Conservation (phyloP, 306 rosid species). For the peach (Prunus persica) region Prunus_persica_NCBIv2 NC_034015.1:21919501-21920000, state of each 20-base stretch:
- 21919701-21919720: not conserved
- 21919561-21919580: constrained; percentile 91
- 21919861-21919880: constrained; percentile 94
- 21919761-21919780: not conserved
- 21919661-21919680: not conserved
- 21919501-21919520: constrained; percentile 20
- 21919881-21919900: constrained; percentile 65
- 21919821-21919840: not conserved
- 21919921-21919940: constrained; percentile 90
- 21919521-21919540: constrained; percentile 53
- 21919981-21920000: constrained; percentile 83
- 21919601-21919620: constrained; percentile 74
- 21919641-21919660: constrained; percentile 12
- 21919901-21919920: constrained; percentile 69
- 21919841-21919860: constrained; percentile 28
- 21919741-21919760: not conserved
- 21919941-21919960: constrained; percentile 97
- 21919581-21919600: constrained; percentile 91
- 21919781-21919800: not conserved
- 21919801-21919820: not conserved
- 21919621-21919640: constrained; percentile 52
- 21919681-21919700: not conserved
- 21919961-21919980: constrained; percentile 98
- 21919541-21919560: constrained; percentile 71
- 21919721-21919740: not conserved